Conservation (phyloP, 208 protist genomes). For the Phytomonas sp. region DNA sequence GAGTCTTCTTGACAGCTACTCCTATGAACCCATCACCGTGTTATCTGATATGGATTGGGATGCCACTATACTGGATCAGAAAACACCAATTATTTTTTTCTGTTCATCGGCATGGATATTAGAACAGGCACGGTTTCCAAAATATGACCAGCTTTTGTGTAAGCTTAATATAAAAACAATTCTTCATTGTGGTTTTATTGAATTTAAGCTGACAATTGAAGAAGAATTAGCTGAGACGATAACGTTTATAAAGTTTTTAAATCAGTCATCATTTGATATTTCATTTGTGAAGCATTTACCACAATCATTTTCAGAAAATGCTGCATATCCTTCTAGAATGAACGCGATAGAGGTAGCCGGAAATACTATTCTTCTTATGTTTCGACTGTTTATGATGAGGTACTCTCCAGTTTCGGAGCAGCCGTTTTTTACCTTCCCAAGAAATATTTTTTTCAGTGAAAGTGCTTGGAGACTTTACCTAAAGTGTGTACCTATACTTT, state of each 20-base stretch:
- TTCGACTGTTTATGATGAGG: slow-evolving; percentile 47
- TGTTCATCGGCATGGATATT: slow-evolving; percentile 38
- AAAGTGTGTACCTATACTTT: slow-evolving; percentile 25
- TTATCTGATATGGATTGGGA: slow-evolving; percentile 18
- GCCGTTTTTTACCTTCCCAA: slow-evolving; percentile 30
- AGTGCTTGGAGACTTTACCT: slow-evolving; percentile 26
- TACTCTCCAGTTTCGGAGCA: slow-evolving; percentile 30
- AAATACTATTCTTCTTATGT: slow-evolving; percentile 53
- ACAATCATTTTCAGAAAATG: slow-evolving; percentile 11
- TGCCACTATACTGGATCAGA: slow-evolving; percentile 10
- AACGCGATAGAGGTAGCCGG: slow-evolving; percentile 1
- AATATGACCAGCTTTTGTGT: slow-evolving; percentile 14
- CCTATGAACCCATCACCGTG: slow-evolving; percentile 35
- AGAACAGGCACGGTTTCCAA: slow-evolving; percentile 15
- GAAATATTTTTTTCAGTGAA: slow-evolving; percentile 36
- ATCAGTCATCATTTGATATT: background rate
- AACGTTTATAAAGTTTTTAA: background rate
- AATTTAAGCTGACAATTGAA: slow-evolving; percentile 22
- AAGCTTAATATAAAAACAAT: slow-evolving; percentile 25
- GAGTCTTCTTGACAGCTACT: slow-evolving; percentile 49
- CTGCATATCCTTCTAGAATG: background rate
- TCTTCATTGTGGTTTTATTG: slow-evolving; percentile 39
- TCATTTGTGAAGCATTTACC: background rate
- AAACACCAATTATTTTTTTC: slow-evolving; percentile 35
- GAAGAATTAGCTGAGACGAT: slow-evolving; percentile 27